Base-by-base conservation (phyloP, 2,329 filamentous ascomycete genomes). In the Fusarium devonianum region DNA sequence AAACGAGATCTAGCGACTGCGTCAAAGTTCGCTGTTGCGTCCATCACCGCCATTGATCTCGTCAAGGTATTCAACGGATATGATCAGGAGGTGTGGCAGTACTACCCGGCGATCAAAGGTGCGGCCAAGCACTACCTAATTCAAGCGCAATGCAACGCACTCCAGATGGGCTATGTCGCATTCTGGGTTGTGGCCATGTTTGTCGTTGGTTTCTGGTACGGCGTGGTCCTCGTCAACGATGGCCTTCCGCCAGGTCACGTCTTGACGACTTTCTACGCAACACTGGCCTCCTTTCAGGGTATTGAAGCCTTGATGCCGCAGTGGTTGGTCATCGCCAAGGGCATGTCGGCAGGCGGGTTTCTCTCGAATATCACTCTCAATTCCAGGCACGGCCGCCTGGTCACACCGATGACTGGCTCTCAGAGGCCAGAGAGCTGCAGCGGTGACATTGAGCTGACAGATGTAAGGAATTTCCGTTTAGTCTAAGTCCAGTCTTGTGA, bases 161-260 rank as follows among this genome's bases (percentile, higher is more conserved):
- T 85, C 3, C 92, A 96, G 65, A 85, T 89, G 65, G 86, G 86
- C 0, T 82, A 88, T 36, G 79, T 90, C 40, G 86, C 87, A 35
- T 83, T 95, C 59, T 85, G 92, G 75, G 85, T 88, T 21, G 81
- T 91, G 4, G 79, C 78, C 2, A 85, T 97, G 68, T 97, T 97
- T 59, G 87, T 95, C 0, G 82, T 92, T 48, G 92, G 92, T 0
- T 97, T 97, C 65, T 96, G 90, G 84, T 96, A 92, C 62, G 92
- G 92, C 0, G 82, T 87, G 19, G 75, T 82, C 1, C 78, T 96
- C 2, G 85, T 94, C 8, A 75, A 78, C 8, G 71, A 80, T 2
- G 84, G 84, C 1, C 73, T 83, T 10, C 78, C 75, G 9, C 75
- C 90, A 0, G 89, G 87, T 1, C 77, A 87, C 45, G 83, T 96